Evolutionary conservation across 805 yeast species (phyloP).

Genomic region (Ogataea trehalophila): DNA sequence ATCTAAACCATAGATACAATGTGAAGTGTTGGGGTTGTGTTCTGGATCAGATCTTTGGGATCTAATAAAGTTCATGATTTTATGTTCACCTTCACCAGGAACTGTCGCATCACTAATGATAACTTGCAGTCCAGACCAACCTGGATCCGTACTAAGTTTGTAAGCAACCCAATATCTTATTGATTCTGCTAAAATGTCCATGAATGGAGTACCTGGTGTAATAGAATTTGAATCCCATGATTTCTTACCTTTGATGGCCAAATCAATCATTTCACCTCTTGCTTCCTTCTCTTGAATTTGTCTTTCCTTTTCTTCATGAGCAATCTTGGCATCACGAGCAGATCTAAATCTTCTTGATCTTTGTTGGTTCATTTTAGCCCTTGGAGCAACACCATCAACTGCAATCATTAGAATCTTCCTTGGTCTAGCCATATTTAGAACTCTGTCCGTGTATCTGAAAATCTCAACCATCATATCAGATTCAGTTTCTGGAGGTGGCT

Average conservation of each 20-base stretch:
- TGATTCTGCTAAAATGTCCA: conserved; percentile 82
- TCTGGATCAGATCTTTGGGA: conserved; percentile 82
- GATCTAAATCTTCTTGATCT: conserved; percentile 89
- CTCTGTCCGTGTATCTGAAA: conserved; percentile 88
- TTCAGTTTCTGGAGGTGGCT: conserved; percentile 93
- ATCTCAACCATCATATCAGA: conserved; percentile 95
- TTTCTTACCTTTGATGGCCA: conserved; percentile 63
- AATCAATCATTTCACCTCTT: conserved; percentile 73
- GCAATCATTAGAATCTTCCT: conserved; percentile 90
- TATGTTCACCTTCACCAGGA: conserved; percentile 99
- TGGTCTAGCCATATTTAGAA: conserved; percentile 90
- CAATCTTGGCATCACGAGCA: conserved; percentile 84
- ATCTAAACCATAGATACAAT: conserved; percentile 94
- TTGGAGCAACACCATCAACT: conserved; percentile 98
- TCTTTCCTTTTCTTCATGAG: conserved; percentile 63
- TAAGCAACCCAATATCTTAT: conserved; percentile 90
- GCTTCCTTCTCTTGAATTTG: conserved; percentile 53
- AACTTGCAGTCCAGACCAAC: conserved; percentile 86
- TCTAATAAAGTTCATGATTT: conserved; percentile 92
- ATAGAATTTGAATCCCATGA: conserved; percentile 95
- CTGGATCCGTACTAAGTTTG: conserved; percentile 83
- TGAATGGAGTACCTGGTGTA: conserved; percentile 98
- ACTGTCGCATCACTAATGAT: conserved; percentile 93
- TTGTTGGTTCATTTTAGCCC: conserved; percentile 98
- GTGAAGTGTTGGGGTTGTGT: conserved; percentile 90